These are phyloP conservation scores for Talaromyces ruber DNA, from an alignment of 495 filamentous ascomycete genomes.

Conservation along the genomic window DNA sequence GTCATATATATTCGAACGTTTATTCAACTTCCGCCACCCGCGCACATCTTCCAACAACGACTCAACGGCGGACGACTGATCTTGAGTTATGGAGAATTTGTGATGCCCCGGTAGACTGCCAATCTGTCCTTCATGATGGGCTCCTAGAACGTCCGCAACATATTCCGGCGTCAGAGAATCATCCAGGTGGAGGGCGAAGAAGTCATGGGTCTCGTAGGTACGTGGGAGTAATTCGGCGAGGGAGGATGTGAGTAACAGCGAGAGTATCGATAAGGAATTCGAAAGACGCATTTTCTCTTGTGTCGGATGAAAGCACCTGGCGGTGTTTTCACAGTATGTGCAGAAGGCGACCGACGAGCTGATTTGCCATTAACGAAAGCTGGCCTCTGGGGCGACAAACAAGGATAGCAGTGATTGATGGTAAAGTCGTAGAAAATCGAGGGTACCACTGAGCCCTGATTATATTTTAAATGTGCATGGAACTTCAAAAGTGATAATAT, in stretches of 20 bases:
- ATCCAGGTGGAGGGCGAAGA: constrained; percentile 81
- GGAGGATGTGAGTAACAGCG: neutral
- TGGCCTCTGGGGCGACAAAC: neutral
- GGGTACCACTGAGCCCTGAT: neutral
- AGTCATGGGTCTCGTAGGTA: constrained; percentile 69
- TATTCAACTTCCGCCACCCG: constrained; percentile 38
- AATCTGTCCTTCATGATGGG: constrained; percentile 75
- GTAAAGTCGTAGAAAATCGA: neutral
- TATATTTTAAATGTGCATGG: neutral
- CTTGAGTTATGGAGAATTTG: constrained; percentile 64
- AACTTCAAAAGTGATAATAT: neutral
- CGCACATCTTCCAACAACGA: constrained; percentile 49
- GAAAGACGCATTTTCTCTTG: neutral
- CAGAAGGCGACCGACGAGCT: neutral
- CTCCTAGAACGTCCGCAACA: constrained; percentile 65
- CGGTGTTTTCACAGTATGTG: neutral
- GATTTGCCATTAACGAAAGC: neutral
- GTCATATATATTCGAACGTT: constrained; percentile 46
- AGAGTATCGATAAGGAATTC: neutral
- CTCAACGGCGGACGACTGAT: constrained; percentile 46
- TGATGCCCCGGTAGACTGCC: constrained; percentile 78
- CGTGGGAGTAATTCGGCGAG: constrained; percentile 37
- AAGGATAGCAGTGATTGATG: neutral
- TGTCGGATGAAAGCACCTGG: neutral
- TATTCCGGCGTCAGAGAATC: constrained; percentile 53